phyloP scores from a whole-genome alignment of 306 rosid genomes.

The Citrullus colocynthis region DNA sequence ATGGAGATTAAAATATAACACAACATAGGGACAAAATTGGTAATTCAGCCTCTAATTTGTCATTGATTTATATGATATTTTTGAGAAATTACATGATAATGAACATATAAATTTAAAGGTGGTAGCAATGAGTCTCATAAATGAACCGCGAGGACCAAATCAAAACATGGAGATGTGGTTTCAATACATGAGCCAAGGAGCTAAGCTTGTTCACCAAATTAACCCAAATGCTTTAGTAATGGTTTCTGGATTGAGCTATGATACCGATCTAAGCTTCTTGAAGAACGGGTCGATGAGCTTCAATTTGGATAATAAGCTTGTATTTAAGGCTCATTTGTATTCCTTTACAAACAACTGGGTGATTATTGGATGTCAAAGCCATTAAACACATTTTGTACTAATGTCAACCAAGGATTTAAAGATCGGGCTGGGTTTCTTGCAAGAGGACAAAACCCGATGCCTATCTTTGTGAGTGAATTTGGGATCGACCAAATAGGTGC shows the following conservation, averaged over 20 bases:
- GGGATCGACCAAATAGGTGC: not conserved
- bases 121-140: not conserved
- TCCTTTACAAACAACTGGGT: not conserved
- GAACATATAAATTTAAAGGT: not conserved
- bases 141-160: not conserved
- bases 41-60: not conserved
- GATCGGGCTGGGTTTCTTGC: not conserved
- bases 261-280: not conserved
- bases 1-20: no score
- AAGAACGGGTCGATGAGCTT: not conserved
- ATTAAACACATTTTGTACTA: not conserved
- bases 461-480: not conserved
- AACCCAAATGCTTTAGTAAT: not conserved
- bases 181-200: not conserved
- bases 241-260: not conserved
- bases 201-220: not conserved
- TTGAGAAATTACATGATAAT: not conserved
- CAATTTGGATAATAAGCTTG: not conserved
- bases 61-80: no score
- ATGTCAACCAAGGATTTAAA: not conserved
- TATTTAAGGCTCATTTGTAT: not conserved
- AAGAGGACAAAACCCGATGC: not conserved
- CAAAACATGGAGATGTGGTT: not conserved
- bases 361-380: not conserved
- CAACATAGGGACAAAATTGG: no score